Conservation (phyloP, 2,329 filamentous ascomycete species). For the Aspergillus pseudoviridinutans region DNA sequence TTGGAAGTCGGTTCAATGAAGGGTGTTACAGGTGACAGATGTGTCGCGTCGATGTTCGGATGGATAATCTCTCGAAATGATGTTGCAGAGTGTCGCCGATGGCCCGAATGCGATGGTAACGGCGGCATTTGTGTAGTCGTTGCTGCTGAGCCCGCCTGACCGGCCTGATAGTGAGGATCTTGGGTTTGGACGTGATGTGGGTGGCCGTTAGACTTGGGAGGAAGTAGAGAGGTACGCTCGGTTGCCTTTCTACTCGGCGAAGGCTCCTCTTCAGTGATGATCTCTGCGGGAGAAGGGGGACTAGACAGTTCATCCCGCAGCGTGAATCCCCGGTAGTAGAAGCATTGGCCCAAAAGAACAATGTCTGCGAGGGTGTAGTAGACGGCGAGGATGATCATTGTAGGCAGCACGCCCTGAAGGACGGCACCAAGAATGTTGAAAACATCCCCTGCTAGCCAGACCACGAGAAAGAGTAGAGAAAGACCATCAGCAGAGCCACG, state of each 20-base stretch:
- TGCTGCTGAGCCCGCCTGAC: constrained; percentile 1
- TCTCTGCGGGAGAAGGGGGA: constrained; percentile 10
- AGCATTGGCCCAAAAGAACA: constrained; percentile 82
- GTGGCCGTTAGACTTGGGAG: constrained; percentile 16
- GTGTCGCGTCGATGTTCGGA: constrained; percentile 57
- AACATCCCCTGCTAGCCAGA: constrained; percentile 91
- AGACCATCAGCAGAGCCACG: constrained; percentile 80
- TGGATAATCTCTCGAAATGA: constrained; percentile 46
- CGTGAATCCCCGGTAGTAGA: constrained; percentile 86
- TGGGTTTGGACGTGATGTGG: constrained; percentile 5
- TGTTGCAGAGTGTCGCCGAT: constrained; percentile 24
- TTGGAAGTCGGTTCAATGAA: constrained; percentile 53
- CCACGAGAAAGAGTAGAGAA: constrained; percentile 83
- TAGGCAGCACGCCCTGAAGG: constrained; percentile 85
- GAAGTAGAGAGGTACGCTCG: constrained; percentile 30
- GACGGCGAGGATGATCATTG: constrained; percentile 91
- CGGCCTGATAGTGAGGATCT: constrained; percentile 1
- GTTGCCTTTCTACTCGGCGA: constrained; percentile 17
- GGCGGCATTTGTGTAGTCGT: constrained; percentile 20
- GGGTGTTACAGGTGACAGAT: constrained; percentile 79
- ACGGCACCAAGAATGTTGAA: constrained; percentile 96
- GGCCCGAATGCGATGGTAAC: constrained; percentile 8
- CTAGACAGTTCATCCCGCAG: constrained; percentile 29
- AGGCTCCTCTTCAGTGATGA: constrained; percentile 14
- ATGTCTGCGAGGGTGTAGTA: constrained; percentile 93